These are phyloP conservation scores for Penicillium subrubescens DNA, from an alignment of 495 filamentous ascomycete species.

Conservation along the genomic window DNA sequence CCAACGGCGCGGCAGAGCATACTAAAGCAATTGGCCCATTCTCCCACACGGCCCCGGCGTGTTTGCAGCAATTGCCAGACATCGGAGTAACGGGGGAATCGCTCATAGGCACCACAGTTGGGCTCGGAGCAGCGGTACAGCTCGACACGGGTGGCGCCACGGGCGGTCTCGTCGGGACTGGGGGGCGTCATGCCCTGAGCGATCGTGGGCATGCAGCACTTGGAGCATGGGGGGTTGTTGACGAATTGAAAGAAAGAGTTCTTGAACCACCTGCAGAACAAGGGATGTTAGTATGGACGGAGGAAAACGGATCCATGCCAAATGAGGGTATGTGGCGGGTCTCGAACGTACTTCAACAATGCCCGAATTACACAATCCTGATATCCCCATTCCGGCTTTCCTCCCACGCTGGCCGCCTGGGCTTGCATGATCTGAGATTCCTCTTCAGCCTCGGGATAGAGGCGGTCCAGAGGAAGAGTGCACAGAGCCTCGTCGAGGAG, in stretches of 20 bases:
- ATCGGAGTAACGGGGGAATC: conserved; percentile 93
- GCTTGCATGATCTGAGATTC: conserved; percentile 85
- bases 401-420: conserved; percentile 79
- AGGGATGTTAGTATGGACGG: conserved; percentile 25
- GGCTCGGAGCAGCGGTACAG: conserved; percentile 78
- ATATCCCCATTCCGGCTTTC: conserved; percentile 92
- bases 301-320: not conserved
- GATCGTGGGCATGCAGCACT: conserved; percentile 80
- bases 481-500: conserved; percentile 90
- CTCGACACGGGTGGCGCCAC: conserved; percentile 83
- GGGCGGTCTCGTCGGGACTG: conserved; percentile 83
- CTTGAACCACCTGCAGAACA: conserved; percentile 82
- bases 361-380: conserved; percentile 96
- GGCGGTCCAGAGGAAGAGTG: conserved; percentile 82
- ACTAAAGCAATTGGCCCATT: conserved; percentile 98
- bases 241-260: conserved; percentile 93
- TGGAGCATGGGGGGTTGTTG: conserved; percentile 86
- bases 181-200: conserved; percentile 80
- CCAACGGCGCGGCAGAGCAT: conserved; percentile 97
- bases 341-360: conserved; percentile 64
- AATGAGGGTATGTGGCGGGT: conserved; percentile 4
- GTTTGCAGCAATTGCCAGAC: conserved; percentile 92
- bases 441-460: conserved; percentile 93
- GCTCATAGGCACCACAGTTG: conserved; percentile 73
- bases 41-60: conserved; percentile 79